Evolutionary conservation across 352 stramenopile genomes (phyloP).

Genomic region (Globisporangium lucens): DNA sequence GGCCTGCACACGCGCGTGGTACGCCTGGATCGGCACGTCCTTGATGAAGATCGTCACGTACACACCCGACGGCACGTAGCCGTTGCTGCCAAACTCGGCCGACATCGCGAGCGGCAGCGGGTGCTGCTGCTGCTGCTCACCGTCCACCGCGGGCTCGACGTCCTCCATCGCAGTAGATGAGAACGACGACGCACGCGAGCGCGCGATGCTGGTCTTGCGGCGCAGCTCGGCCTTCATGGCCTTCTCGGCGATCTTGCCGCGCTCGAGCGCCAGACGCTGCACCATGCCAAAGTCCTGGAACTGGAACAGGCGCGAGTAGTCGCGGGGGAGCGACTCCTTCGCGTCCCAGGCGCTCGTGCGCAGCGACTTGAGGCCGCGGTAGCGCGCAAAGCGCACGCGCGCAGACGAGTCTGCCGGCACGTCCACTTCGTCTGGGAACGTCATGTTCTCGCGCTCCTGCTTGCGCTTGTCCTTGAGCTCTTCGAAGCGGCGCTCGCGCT

Average conservation of each 20-base stretch:
- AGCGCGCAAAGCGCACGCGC: constrained; percentile 82
- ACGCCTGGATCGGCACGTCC: constrained; percentile 54
- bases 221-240: constrained; percentile 64
- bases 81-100: constrained; percentile 63
- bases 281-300: constrained; percentile 95
- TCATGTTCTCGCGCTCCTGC: constrained; percentile 90
- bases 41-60: constrained; percentile 91
- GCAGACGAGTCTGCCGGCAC: constrained; percentile 53
- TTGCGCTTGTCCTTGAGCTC: constrained; percentile 80
- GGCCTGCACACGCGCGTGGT: constrained; percentile 51
- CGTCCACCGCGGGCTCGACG: constrained; percentile 39
- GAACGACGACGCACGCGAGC: constrained; percentile 56
- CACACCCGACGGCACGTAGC: constrained; percentile 91
- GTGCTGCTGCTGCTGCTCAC: constrained; percentile 20
- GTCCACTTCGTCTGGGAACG: constrained; percentile 96
- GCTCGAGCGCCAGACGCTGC: constrained; percentile 90
- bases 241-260: constrained; percentile 69
- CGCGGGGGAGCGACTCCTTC: constrained; percentile 97
- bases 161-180: constrained; percentile 64
- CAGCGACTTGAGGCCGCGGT: constrained; percentile 96
- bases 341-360: constrained; percentile 96
- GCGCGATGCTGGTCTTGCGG: constrained; percentile 45
- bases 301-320: constrained; percentile 97
- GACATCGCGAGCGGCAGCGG: constrained; percentile 26
- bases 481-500: constrained; percentile 30